A percentile compares a stretch with the other conserved stretches of the same genome.
These are phyloP conservation scores for Neonectria coccinea DNA, from an alignment of 2,329 filamentous ascomycete genomes.

Conservation along the genomic window DNA sequence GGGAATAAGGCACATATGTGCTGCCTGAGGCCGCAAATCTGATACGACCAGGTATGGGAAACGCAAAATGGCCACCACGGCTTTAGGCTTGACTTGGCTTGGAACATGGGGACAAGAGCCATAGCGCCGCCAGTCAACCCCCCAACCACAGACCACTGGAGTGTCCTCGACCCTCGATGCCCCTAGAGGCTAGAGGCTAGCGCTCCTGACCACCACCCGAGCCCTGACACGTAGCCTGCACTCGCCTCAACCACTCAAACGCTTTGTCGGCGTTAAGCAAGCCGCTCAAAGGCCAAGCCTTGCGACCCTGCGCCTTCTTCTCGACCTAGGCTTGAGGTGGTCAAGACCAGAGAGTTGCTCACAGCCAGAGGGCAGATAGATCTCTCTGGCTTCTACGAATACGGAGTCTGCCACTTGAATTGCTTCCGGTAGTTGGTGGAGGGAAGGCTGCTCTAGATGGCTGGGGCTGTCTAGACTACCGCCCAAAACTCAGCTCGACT, in stretches of 20 bases:
- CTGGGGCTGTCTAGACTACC: slow-evolving; percentile 5
- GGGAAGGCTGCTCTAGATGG: neutral
- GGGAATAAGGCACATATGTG: slow-evolving; percentile 43
- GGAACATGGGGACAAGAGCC: slow-evolving; percentile 19
- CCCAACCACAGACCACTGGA: slow-evolving; percentile 39
- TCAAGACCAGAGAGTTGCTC: slow-evolving; percentile 15
- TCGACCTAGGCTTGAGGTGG: slow-evolving; percentile 19
- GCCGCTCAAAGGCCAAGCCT: slow-evolving; percentile 32
- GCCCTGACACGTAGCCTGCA: slow-evolving; percentile 37
- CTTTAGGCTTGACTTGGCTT: slow-evolving; percentile 26
- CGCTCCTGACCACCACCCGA: slow-evolving; percentile 30
- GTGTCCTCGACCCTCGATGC: slow-evolving; percentile 18
- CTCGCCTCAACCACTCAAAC: slow-evolving; percentile 24
- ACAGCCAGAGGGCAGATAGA: slow-evolving; percentile 6
- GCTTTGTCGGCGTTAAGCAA: slow-evolving; percentile 38
- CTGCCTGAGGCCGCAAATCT: slow-evolving; percentile 40
- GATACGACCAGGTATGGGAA: slow-evolving; percentile 43
- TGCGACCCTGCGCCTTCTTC: slow-evolving; percentile 12
- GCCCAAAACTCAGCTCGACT: slow-evolving; percentile 22
- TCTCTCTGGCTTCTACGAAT: neutral
- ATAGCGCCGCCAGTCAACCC: slow-evolving; percentile 30
- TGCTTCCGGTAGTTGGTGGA: neutral
- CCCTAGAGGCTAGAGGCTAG: slow-evolving; percentile 9
- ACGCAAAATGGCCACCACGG: slow-evolving; percentile 39
- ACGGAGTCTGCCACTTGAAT: neutral